Conservation (phyloP, 352 stramenopile species). For the Pythium diclinum region DNA sequence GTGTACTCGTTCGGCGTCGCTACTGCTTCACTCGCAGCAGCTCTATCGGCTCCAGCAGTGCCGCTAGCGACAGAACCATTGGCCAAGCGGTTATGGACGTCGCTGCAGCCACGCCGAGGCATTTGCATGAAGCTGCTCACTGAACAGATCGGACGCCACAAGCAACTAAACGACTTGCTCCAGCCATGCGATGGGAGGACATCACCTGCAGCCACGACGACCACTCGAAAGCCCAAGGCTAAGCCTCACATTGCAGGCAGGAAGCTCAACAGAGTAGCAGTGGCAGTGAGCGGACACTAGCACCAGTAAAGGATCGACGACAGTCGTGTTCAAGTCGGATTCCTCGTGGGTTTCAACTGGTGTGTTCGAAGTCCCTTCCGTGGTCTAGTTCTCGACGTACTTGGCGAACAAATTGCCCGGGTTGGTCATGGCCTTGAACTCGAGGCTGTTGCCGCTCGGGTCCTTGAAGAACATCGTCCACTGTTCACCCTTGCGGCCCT, state of each 20-base stretch:
- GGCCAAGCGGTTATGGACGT: conserved; percentile 38
- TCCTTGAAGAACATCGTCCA: conserved; percentile 99
- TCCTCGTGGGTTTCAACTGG: too few species aligned
- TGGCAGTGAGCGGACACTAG: background rate
- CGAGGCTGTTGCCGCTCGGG: conserved; percentile 96
- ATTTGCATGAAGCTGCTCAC: conserved; percentile 69
- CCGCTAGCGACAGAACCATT: background rate
- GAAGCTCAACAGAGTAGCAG: conserved; percentile 43
- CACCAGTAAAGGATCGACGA: background rate
- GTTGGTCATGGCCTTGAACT: conserved; percentile 99
- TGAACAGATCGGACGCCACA: conserved; percentile 42
- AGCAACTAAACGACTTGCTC: conserved; percentile 23
- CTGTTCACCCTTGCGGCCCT: conserved; percentile 94
- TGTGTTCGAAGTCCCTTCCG: too few species aligned
- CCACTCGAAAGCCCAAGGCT: conserved; percentile 5
- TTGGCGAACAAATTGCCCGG: conserved; percentile 98
- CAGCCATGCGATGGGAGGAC: background rate
- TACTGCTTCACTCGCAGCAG: background rate
- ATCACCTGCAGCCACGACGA: conserved; percentile 5
- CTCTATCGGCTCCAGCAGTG: background rate
- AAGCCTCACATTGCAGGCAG: conserved; percentile 48
- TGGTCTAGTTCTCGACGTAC: conserved; percentile 81
- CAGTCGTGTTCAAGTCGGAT: too few species aligned
- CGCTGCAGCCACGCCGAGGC: conserved; percentile 44
- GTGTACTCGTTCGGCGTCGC: conserved; percentile 40